Percentiles rank a stretch among this genome's conserved stretches.
Evolutionary conservation across 495 filamentous ascomycete genomes (phyloP).

Genomic region (Penicillium malachiteum): DNA sequence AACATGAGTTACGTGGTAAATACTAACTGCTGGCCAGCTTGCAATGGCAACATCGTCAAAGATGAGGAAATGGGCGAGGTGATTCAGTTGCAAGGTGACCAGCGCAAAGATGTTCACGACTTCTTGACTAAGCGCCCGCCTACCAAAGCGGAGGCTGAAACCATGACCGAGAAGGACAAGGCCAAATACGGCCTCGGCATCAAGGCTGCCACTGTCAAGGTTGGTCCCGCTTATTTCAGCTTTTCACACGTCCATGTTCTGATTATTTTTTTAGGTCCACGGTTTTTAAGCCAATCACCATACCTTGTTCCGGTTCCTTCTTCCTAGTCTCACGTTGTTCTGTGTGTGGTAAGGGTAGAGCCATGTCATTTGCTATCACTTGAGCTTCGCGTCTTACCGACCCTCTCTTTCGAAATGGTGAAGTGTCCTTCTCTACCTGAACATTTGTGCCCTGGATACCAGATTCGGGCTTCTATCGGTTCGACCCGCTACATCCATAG

Average conservation of each 20-base stretch:
- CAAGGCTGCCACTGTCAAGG: constrained; percentile 97
- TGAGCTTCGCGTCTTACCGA: constrained; percentile 24
- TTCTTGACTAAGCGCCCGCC: constrained; percentile 59
- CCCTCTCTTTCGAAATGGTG: constrained; percentile 19
- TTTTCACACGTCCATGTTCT: neutral
- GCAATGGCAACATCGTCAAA: constrained; percentile 99
- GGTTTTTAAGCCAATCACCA: constrained; percentile 53
- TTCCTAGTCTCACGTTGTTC: constrained; percentile 41
- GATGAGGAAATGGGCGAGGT: constrained; percentile 98
- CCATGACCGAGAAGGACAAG: constrained; percentile 2
- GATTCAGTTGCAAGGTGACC: constrained; percentile 98
- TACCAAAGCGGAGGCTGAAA: neutral
- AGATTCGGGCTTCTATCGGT: constrained; percentile 39
- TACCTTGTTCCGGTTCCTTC: constrained; percentile 46
- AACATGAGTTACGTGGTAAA: neutral
- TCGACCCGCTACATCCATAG: constrained; percentile 17
- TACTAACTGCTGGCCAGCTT: constrained; percentile 58
- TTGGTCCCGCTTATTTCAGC: constrained; percentile 32
- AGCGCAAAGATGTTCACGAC: constrained; percentile 97
- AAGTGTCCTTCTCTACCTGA: constrained; percentile 25
- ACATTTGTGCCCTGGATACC: constrained; percentile 34
- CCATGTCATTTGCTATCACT: constrained; percentile 28
- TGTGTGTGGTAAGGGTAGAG: constrained; percentile 39
- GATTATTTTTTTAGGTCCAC: constrained; percentile 44
- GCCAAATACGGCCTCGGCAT: constrained; percentile 65